Base-by-base conservation (phyloP, 768 basidiomycete species). In the Ephemerocybe angulata region DNA sequence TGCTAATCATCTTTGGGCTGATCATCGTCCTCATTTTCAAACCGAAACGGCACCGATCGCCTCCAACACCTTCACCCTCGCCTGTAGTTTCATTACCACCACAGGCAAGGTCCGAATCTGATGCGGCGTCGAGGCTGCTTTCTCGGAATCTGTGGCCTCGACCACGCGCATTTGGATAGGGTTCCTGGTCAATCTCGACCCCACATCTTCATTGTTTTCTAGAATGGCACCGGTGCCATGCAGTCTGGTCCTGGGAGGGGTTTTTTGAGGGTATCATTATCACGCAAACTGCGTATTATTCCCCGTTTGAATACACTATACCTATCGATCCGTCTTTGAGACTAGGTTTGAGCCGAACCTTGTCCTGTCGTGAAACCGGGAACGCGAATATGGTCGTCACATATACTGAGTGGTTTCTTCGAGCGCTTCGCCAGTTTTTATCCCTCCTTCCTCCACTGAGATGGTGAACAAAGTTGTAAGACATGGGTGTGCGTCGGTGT, bases 11-110 rank as follows among this genome's bases (percentile, higher is more conserved):
- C 63, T 81, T 94, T 64, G 92, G 88, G 13, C 81, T 94, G 54
- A 80, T 96, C 63, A 63, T 98, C 58, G 83, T 94, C 47, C 80
- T 99, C 64, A 88, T 98, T 55, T 92, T 96, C 78, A 98, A 97
- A 75, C 93, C 95, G 41, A 86, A 84, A 67, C 75, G 79, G 62
- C 82, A 76, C 54, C 52, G 75, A 50, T 59, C 68, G 37, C 57
- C 73, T 29, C 59, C 66, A 29, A 58, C 67, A 35, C 41, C 71
- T 31, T 52, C 64, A 31, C 63, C 64, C 28, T 60, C 38, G 58
- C 65, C 50, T 50, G 55, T 29, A 21, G 25, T 48, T 54, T 48
- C 60, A 24, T 15, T 29, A 50, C 38, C 31, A 49, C 17, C 37
- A 19, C 37, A 35, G 31, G 48, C 21, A 22, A 33, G 48, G 48